Percentiles rank a stretch among this genome's conserved stretches.
Evolutionary conservation across 2,329 filamentous ascomycete genomes (phyloP).

Genomic region (Triangularia setosa): DNA sequence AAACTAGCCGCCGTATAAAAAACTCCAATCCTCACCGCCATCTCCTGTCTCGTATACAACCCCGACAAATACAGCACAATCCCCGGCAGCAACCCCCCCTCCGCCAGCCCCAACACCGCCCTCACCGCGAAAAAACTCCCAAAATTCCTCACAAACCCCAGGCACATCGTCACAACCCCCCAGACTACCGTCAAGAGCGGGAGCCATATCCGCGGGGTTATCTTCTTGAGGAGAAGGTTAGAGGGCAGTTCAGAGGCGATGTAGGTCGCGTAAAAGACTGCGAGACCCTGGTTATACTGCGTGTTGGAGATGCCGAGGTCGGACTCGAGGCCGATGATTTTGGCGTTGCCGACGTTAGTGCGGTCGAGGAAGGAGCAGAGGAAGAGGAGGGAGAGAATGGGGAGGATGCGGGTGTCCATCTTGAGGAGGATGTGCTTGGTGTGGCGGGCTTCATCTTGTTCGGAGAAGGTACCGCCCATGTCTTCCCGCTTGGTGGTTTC

Average conservation of each 20-base stretch:
- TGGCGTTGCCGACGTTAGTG: slow-evolving; percentile 70
- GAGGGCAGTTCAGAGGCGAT: slow-evolving; percentile 43
- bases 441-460: slow-evolving; percentile 10
- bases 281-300: slow-evolving; percentile 62
- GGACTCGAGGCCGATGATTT: slow-evolving; percentile 58
- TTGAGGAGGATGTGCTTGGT: slow-evolving; percentile 19
- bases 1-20: slow-evolving; percentile 66
- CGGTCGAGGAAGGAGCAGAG: slow-evolving; percentile 63
- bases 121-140: slow-evolving; percentile 58
- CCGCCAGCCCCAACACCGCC: slow-evolving; percentile 58
- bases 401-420: slow-evolving; percentile 21
- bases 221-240: slow-evolving; percentile 59
- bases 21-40: slow-evolving; percentile 60
- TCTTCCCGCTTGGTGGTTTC: background rate
- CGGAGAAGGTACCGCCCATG: background rate
- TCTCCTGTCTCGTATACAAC: slow-evolving; percentile 56
- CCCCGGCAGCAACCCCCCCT: slow-evolving; percentile 63
- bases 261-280: slow-evolving; percentile 63
- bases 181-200: slow-evolving; percentile 53
- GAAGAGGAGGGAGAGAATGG: slow-evolving; percentile 58
- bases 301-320: slow-evolving; percentile 55
- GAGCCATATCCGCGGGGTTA: slow-evolving; percentile 58
- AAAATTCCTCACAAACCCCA: slow-evolving; percentile 51
- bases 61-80: slow-evolving; percentile 65
- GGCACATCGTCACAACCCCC: slow-evolving; percentile 56